phyloP scores from a whole-genome alignment of 306 rosid genomes.

The Fragaria vesca region DNA sequence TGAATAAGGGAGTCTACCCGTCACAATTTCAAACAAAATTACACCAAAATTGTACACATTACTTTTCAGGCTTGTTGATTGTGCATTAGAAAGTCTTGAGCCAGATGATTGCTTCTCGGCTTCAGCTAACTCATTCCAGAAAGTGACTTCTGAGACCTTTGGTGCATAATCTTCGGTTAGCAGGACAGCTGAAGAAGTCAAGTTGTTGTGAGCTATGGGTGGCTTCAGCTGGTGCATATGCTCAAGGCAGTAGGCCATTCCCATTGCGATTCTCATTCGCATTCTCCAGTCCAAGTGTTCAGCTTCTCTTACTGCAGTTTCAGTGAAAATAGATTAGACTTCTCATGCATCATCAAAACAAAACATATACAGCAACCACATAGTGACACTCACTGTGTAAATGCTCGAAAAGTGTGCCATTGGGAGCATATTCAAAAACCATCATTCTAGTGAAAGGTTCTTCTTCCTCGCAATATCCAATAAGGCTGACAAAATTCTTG shows the following conservation, averaged over 20 bases:
- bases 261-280: slow-evolving; percentile 77
- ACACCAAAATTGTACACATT: slow-evolving; percentile 82
- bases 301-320: slow-evolving; percentile 72
- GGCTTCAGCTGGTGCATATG: slow-evolving; percentile 71
- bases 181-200: slow-evolving; percentile 56
- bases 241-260: slow-evolving; percentile 81
- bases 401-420: slow-evolving; percentile 93
- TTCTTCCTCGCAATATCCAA: slow-evolving; percentile 86
- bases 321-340: neutral
- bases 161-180: slow-evolving; percentile 87
- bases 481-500: slow-evolving; percentile 88
- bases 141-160: slow-evolving; percentile 62
- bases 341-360: slow-evolving; percentile 8
- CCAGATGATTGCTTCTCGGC: slow-evolving; percentile 30
- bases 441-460: slow-evolving; percentile 90
- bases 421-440: slow-evolving; percentile 95
- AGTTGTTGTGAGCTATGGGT: slow-evolving; percentile 57
- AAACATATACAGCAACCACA: neutral
- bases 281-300: slow-evolving; percentile 95
- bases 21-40: slow-evolving; percentile 69
- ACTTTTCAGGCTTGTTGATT: slow-evolving; percentile 44
- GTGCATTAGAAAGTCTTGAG: slow-evolving; percentile 28
- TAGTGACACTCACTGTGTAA: slow-evolving; percentile 68
- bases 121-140: slow-evolving; percentile 50
- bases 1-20: slow-evolving; percentile 73